Percentiles rank a stretch among this genome's conserved stretches.
Evolutionary conservation across 1,284 basidiomycete genomes (phyloP).

Genomic region (Melampsora americana): DNA sequence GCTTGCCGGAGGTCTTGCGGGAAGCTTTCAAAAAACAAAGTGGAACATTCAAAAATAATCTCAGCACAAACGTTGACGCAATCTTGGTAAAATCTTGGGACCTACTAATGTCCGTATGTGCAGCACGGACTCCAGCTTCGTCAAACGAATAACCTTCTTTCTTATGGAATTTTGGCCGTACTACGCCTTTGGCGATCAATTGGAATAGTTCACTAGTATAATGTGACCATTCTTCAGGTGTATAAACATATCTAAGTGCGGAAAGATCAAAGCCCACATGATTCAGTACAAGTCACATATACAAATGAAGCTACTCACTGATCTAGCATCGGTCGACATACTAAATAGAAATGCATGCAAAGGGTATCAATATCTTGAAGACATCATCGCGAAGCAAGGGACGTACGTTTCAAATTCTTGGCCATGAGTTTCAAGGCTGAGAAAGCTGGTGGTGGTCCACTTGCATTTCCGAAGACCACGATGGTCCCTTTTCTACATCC

Average conservation of each 20-base stretch:
- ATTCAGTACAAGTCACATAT: neutral
- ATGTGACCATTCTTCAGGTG: slow-evolving; percentile 66
- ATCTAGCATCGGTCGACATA: slow-evolving; percentile 55
- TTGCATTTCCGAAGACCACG: slow-evolving; percentile 87
- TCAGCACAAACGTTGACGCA: neutral
- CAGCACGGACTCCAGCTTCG: slow-evolving; percentile 70
- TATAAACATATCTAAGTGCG: slow-evolving; percentile 64
- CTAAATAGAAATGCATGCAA: slow-evolving; percentile 26
- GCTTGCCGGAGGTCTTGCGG: slow-evolving; percentile 77
- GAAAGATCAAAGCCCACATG: slow-evolving; percentile 38
- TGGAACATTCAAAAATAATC: neutral
- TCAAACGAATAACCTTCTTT: slow-evolving; percentile 76
- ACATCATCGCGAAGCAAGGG: slow-evolving; percentile 18
- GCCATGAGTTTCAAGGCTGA: slow-evolving; percentile 68
- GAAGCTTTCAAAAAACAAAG: slow-evolving; percentile 54
- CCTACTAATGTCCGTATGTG: slow-evolving; percentile 70
- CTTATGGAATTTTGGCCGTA: slow-evolving; percentile 68
- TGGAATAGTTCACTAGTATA: slow-evolving; percentile 69
- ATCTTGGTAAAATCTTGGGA: neutral
- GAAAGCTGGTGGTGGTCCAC: slow-evolving; percentile 67
- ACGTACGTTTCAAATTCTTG: slow-evolving; percentile 70
- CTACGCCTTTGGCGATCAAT: slow-evolving; percentile 62
- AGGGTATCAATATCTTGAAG: neutral
- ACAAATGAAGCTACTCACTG: slow-evolving; percentile 46
- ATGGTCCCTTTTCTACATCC: slow-evolving; percentile 57